Conservation (phyloP, 805 yeast species). For the Cyberlindnera suaveolens region DNA sequence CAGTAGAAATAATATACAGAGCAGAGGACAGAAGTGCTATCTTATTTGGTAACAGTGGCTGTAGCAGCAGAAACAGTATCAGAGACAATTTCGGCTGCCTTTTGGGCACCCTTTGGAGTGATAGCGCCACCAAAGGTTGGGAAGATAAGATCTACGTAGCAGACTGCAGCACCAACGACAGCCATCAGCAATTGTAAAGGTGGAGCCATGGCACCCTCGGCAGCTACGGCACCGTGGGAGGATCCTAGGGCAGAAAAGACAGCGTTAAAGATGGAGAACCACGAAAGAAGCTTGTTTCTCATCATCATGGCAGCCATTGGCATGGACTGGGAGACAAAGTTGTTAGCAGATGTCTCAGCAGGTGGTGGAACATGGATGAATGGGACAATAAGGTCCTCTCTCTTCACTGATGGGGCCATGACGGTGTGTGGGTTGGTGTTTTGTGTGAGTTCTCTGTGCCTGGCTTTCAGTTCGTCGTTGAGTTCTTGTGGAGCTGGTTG, state of each 20-base stretch:
- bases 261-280: constrained; percentile 50
- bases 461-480: no score
- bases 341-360: constrained; percentile 37
- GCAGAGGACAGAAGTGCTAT: background rate
- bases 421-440: background rate
- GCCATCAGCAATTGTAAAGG: constrained; percentile 27
- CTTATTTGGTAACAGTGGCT: constrained; percentile 6
- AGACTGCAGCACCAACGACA: constrained; percentile 33
- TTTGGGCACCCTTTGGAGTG: constrained; percentile 19
- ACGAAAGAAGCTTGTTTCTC: constrained; percentile 42
- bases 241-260: constrained; percentile 26
- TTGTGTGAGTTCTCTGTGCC: background rate
- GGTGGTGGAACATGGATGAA: constrained; percentile 46
- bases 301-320: constrained; percentile 67
- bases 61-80: constrained; percentile 14
- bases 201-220: constrained; percentile 36
- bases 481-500: no score
- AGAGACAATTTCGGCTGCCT: constrained; percentile 21
- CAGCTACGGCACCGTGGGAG: constrained; percentile 16
- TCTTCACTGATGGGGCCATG: constrained; percentile 27
- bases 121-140: constrained; percentile 27
- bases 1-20: background rate
- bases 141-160: constrained; percentile 42
- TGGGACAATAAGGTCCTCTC: constrained; percentile 32
- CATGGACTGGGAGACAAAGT: constrained; percentile 46